Evolutionary conservation across 2,329 filamentous ascomycete species (phyloP), one percentile per base, ranked within the genome.

Genomic region (Epichloe hybrida): DNA sequence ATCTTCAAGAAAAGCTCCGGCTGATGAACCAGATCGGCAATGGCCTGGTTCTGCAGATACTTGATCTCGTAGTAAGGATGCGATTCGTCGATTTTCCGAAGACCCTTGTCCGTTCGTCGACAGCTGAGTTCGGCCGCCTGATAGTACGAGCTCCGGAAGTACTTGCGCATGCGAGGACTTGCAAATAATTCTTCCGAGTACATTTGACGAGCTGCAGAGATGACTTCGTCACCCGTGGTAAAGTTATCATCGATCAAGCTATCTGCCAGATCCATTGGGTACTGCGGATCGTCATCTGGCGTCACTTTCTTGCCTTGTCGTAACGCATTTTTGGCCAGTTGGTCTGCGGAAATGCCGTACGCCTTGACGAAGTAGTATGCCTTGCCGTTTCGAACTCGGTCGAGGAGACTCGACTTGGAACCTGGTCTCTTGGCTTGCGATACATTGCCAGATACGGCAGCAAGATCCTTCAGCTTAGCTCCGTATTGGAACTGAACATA

Each of bases 31-130:
- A 97, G 79, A 57, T 93, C 86, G 41, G 74, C 73, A 54, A 96
- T 85, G 7, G 87, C 86, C 66, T 96, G 90, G 59, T 93, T 89
- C 56, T 88, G 82, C 20, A 98, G 75, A 60, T 98, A 98, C 67
- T 98, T 95, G 72, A 98, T 88, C 66, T 97, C 93, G 64, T 97
- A 97, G 67, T 94, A 97, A 0, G 89, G 88, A 61, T 97, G 90
- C 21, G 93, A 83, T 54, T 97, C 91, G 59, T 95, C 90, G 58
- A 98, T 97, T 62, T 88, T 87, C 52, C 87, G 86, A 49, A 96
- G 72, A 34, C 93, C 93, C 68, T 97, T 98, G 53, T 97, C 90
- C 0, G 93, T 98, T 50, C 93, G 83, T 54, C 80, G 81, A 65
- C 90, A 95, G 69, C 91, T 89, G 53, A 98, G 82, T 50, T 86